A percentile compares a stretch with the other conserved stretches of the same genome.
phyloP scores from a whole-genome alignment of 1,284 basidiomycete genomes.

The Paramarasmius palmivorus region DNA sequence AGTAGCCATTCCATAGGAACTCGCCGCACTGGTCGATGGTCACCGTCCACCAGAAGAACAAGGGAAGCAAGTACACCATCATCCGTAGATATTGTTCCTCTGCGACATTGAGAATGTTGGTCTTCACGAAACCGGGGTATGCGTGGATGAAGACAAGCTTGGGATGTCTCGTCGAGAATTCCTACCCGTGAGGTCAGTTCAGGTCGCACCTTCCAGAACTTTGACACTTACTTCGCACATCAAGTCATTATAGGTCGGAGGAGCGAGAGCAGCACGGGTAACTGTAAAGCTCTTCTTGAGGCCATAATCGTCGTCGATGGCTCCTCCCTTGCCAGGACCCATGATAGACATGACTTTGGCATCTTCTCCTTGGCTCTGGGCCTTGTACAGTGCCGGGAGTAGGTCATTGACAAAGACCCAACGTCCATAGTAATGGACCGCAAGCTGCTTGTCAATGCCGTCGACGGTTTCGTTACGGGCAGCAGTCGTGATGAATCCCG shows the following conservation, averaged over 20 bases:
- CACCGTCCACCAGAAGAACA: too few relatives aligned
- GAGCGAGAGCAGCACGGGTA: slow-evolving; percentile 9
- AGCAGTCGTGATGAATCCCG: slow-evolving; percentile 17
- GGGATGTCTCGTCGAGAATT: too few relatives aligned
- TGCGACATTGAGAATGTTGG: too few relatives aligned
- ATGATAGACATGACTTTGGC: slow-evolving; percentile 12
- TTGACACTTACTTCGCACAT: slow-evolving; percentile 13
- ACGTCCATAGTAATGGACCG: slow-evolving; percentile 20
- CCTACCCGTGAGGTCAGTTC: too few relatives aligned
- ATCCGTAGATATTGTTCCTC: too few relatives aligned
- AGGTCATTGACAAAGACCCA: slow-evolving; percentile 27
- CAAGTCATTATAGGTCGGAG: slow-evolving; percentile 18
- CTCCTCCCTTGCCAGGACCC: slow-evolving; percentile 1
- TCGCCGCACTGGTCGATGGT: too few relatives aligned
- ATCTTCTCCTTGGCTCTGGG: slow-evolving; percentile 24
- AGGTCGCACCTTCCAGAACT: too few relatives aligned
- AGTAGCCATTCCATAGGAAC: too few relatives aligned
- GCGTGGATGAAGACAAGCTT: too few relatives aligned
- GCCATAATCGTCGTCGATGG: slow-evolving; percentile 9
- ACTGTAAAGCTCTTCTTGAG: slow-evolving; percentile 16
- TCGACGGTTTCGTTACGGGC: slow-evolving; percentile 25
- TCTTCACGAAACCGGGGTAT: too few relatives aligned
- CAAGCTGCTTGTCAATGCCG: slow-evolving; percentile 26
- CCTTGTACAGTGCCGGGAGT: slow-evolving; percentile 25
- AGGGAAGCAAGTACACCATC: too few relatives aligned